Evolutionary conservation across 768 basidiomycete genomes (phyloP), one percentile per base, ranked within the genome.

Genomic region (Termitomyces bulborhizus): DNA sequence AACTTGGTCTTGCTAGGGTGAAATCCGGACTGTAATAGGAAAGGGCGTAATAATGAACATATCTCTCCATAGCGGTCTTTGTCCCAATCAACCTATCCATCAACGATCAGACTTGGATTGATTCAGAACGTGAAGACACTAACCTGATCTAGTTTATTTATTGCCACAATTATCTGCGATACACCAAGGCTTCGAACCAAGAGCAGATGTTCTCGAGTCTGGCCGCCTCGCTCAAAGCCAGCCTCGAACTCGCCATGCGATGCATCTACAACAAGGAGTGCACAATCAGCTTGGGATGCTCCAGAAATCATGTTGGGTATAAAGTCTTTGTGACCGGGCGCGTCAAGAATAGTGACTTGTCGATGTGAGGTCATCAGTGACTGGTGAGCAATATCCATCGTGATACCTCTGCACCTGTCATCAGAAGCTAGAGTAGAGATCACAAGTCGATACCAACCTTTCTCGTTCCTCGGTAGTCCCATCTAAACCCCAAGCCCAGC

Each of bases 281-380:
- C 93, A 46, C 92, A 92, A 62, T 98, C 97, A 0, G 96, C 97
- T 69, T 98, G 97, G 2, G 95, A 86, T 6, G 97, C 96, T 1
- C 97, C 97, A 0, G 95, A 98, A 51, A 99, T 99, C 96, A 98
- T 98, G 66, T 98, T 98, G 1, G 97, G 97, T 59, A 99, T 89
- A 63, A 98, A 98, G 65, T 99, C 97, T 60, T 86, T 88, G 70
- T 99, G 97, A 0, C 97, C 97, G 0, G 97, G 97, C 0, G 96
- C 96, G 63, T 99, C 97, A 31, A 99, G 81, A n/a, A 99, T 82
- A 1, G 93, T 97, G 60, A 98, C 85, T 59, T 84, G 80, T 48
- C 89, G 80, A 59, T 86, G 79, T 0, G 83, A 73, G 0, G 94
- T 98, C 5, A 78, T 68, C 56, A 93, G 75, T 43, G 85, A 83